Evolutionary conservation across 805 yeast species (phyloP).

Genomic region (Isabelozyma pseudorhagii): DNA sequence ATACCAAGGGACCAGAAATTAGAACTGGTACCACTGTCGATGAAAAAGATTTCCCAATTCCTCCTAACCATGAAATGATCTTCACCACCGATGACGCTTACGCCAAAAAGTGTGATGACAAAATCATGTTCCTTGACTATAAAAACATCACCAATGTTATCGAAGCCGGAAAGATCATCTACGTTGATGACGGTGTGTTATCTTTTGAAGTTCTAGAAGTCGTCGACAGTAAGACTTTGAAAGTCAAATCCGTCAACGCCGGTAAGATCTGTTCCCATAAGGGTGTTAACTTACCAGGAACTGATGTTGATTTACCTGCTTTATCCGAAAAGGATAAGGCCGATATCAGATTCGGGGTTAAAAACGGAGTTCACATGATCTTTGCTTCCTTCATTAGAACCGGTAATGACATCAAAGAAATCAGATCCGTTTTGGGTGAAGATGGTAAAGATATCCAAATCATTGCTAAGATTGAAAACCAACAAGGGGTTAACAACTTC

Average conservation of each 20-base stretch:
- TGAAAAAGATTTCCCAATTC: slow-evolving; percentile 77
- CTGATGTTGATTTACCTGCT: slow-evolving; percentile 98
- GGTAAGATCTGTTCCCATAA: slow-evolving; percentile 96
- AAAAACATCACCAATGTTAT: slow-evolving; percentile 95
- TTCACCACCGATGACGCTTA: slow-evolving; percentile 88
- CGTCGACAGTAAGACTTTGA: slow-evolving; percentile 74
- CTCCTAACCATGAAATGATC: slow-evolving; percentile 84
- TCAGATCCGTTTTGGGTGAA: slow-evolving; percentile 94
- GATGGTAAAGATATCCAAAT: slow-evolving; percentile 95
- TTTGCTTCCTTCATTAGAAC: slow-evolving; percentile 98
- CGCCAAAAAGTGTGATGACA: slow-evolving; percentile 69
- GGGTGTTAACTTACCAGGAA: slow-evolving; percentile 99
- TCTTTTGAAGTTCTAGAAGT: slow-evolving; percentile 90
- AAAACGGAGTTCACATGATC: slow-evolving; percentile 96
- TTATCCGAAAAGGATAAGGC: slow-evolving; percentile 93
- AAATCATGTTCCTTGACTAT: slow-evolving; percentile 88
- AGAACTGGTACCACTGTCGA: slow-evolving; percentile 94
- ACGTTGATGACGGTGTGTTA: slow-evolving; percentile 96
- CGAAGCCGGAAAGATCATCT: slow-evolving; percentile 82
- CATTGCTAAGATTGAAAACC: slow-evolving; percentile 97
- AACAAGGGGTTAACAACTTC: slow-evolving; percentile 99
- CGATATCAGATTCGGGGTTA: slow-evolving; percentile 93
- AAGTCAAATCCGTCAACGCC: slow-evolving; percentile 85
- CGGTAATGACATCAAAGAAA: slow-evolving; percentile 83
- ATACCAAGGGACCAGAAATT: slow-evolving; percentile 99